Evolutionary conservation across 306 rosid species (phyloP), one percentile per base, ranked within the genome.

Genomic region (Carpinus fangiana): DNA sequence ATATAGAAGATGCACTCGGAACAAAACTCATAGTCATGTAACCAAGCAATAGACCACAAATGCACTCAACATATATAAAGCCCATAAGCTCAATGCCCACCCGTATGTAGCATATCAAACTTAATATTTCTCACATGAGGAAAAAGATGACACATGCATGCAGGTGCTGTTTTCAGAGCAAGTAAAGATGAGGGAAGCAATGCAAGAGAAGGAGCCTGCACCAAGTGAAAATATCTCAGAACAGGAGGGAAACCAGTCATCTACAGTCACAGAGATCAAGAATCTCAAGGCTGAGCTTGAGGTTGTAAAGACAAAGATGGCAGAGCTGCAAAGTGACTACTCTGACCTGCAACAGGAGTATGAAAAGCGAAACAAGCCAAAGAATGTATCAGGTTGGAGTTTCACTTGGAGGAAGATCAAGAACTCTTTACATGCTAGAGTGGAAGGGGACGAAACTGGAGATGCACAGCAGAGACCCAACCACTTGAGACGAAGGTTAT

Each of bases 101-200:
- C 31, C 45, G 51, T 17, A 17, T 21, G 41, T 60, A 14, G 72
- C 16, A 41, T 71, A 57, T 57, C 78, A 75, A 59, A 71, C 69
- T 13, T 80, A 70, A 71, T 14, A 73, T 66, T 28, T 80, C 79
- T 46, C 73, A 66, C 76, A 73, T 83, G 65, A 60, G 18, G 56
- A 86, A 74, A 67, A 57, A 70, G 38, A 77, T 54, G 60, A 57
- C 72, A 72, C 70, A 38, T 69, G 93, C 70, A 38, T 69, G 93
- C 94, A 93, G 99, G 93, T 96, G 73, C 83, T 85, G 34, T 82
- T 89, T 78, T 85, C 86, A 34, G 97, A 96, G 89, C 99, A 96
- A 87, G 78, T 90, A 75, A 96, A 91, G 88, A 90, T 96, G 97
- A 91, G 93, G 81, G 65, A 82, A 72, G 86, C 88, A 34, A 87